These are phyloP conservation scores for Luvunga scandens DNA, from an alignment of 345 rosid species.

Conservation along the genomic window DNA sequence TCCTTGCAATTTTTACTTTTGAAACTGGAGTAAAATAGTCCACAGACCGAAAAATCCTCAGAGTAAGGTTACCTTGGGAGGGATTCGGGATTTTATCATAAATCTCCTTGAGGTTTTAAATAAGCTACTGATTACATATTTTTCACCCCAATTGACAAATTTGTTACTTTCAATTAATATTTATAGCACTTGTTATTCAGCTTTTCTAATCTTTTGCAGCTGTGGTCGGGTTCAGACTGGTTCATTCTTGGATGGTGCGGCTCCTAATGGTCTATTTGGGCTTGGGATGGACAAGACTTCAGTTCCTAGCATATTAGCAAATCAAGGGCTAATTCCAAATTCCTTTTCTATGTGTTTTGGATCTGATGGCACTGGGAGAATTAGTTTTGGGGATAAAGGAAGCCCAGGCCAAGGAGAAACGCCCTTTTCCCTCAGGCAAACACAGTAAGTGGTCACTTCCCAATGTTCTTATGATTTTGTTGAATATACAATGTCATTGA, in stretches of 20 bases:
- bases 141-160: not conserved
- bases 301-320: slow-evolving; percentile 87
- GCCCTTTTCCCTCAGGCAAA: slow-evolving; percentile 60
- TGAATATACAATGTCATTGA: not conserved
- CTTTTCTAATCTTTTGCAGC: slow-evolving; percentile 40
- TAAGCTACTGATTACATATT: not conserved
- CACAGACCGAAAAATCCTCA: not conserved
- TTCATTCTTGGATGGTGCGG: slow-evolving; percentile 78
- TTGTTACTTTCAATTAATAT: not conserved
- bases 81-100: not conserved
- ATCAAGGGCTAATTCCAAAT: slow-evolving; percentile 56
- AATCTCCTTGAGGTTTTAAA: not conserved
- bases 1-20: not conserved
- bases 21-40: not conserved
- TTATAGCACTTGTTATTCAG: slow-evolving; percentile 1
- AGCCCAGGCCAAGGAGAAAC: slow-evolving; percentile 79
- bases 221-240: slow-evolving; percentile 91
- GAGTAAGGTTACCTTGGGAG: not conserved
- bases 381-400: slow-evolving; percentile 90
- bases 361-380: slow-evolving; percentile 69
- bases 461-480: not conserved
- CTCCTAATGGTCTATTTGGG: slow-evolving; percentile 96
- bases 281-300: slow-evolving; percentile 80
- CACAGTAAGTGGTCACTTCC: slow-evolving; percentile 49
- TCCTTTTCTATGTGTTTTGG: slow-evolving; percentile 98